Base-by-base conservation (phyloP, 208 protist genomes). In the Acanthamoeba triangularis region DNA sequence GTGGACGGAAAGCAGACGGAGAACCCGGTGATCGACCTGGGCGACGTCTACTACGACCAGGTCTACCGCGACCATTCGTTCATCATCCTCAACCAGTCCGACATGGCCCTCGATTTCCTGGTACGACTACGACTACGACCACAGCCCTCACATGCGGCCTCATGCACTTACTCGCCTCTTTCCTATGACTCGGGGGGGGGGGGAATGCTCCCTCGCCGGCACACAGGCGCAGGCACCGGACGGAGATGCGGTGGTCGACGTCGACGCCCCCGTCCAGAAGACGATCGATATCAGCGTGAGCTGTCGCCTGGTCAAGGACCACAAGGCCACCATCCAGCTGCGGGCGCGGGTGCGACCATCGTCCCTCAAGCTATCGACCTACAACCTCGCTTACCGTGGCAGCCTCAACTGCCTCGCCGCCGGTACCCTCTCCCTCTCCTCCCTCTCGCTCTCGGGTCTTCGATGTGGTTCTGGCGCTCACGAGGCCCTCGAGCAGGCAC, bases 61-160 rank as follows among this genome's bases (percentile, higher is more conserved):
- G 93, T 95, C 0, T 96, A 97, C 30, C 96, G 95, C 23, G 84
- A 96, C 44, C 35, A 95, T 37, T 97, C 96, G 30, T 97, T 97
- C 35, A 95, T 97, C 23, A 78, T 97, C n/a, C 78, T 93, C 30
- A 97, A 97, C 37, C 72, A 92, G 16, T 97, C 96, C 30, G 87
- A 80, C 5, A 97, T 97, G 96, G 80, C 96, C 20, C 67, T 97
- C 49, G 96, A 97, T 30, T 97, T 97, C 44, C 47, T 97, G 37
- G 25, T n/a, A n/a, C n/a, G n/a, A n/a, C n/a, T n/a, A n/a, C n/a
- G n/a, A n/a, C n/a, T n/a, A n/a, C n/a, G n/a, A n/a, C n/a, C n/a
- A n/a, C n/a, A n/a, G n/a, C n/a, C n/a, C n/a, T n/a, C n/a, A n/a
- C n/a, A n/a, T n/a, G n/a, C n/a, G 33, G 14, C 14, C 1, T 80